These are phyloP conservation scores for Colletotrichum sojae DNA, from an alignment of 2,329 filamentous ascomycete genomes.

Conservation along the genomic window DNA sequence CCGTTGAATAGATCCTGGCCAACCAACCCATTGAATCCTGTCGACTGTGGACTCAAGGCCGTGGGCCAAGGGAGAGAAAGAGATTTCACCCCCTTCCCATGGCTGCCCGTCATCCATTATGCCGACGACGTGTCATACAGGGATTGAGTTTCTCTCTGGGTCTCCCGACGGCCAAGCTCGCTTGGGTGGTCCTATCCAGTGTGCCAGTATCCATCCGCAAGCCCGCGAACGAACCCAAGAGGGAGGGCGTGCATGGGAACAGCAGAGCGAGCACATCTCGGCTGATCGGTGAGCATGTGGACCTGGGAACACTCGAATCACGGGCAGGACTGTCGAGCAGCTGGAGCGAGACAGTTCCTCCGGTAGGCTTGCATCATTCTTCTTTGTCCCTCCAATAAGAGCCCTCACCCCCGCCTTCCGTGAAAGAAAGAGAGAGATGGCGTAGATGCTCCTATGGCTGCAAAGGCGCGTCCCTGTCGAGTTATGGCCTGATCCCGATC, in stretches of 20 bases:
- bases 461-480: background rate
- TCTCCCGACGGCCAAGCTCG: background rate
- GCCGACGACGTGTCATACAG: constrained; percentile 21
- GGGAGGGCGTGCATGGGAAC: background rate
- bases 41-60: background rate
- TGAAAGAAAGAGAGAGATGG: background rate
- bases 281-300: constrained; percentile 31
- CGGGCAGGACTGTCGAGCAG: background rate
- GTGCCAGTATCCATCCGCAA: background rate
- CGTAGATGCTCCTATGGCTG: background rate
- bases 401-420: background rate
- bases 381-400: background rate
- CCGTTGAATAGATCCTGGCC: no score
- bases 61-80: background rate
- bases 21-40: no score
- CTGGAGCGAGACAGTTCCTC: constrained; percentile 17
- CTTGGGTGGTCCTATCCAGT: background rate
- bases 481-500: constrained; percentile 23
- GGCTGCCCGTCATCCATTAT: constrained; percentile 34
- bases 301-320: constrained; percentile 5
- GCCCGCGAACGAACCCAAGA: background rate
- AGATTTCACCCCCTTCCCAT: background rate
- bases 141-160: constrained; percentile 6
- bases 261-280: background rate
- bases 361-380: background rate